Evolutionary conservation across 495 filamentous ascomycete genomes (phyloP).

Genomic region (Echria macrotheca): DNA sequence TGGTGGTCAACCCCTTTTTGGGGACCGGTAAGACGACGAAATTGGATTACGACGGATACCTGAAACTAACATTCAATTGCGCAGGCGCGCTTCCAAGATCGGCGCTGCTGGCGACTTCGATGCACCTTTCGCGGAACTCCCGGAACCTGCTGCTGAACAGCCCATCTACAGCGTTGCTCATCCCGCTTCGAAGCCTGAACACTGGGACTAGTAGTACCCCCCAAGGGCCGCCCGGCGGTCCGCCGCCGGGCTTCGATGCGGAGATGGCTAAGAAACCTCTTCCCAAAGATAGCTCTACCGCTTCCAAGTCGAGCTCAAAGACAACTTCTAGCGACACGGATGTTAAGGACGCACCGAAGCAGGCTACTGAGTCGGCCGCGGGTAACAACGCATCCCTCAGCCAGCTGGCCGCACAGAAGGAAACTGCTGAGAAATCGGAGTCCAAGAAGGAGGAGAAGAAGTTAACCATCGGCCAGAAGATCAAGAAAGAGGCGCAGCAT

Average conservation of each 20-base stretch:
- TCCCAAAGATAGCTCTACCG: slow-evolving; percentile 40
- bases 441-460: slow-evolving; percentile 71
- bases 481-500: slow-evolving; percentile 86
- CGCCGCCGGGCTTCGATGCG: slow-evolving; percentile 90
- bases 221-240: slow-evolving; percentile 50
- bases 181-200: slow-evolving; percentile 57
- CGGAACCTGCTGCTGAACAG: slow-evolving; percentile 55
- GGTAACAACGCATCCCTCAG: slow-evolving; percentile 25
- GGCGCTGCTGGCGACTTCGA: slow-evolving; percentile 39
- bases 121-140: slow-evolving; percentile 52
- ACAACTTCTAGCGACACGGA: slow-evolving; percentile 26
- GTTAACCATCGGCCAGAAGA: slow-evolving; percentile 80
- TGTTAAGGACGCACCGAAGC: slow-evolving; percentile 24
- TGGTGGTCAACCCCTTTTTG: slow-evolving; percentile 50
- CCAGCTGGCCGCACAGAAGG: slow-evolving; percentile 31
- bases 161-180: slow-evolving; percentile 59
- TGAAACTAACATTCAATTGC: slow-evolving; percentile 19
- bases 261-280: slow-evolving; percentile 87
- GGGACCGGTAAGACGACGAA: slow-evolving; percentile 38
- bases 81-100: slow-evolving; percentile 35
- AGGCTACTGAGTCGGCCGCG: slow-evolving; percentile 26
- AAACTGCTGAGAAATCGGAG: slow-evolving; percentile 22
- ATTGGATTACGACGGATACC: no score
- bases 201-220: slow-evolving; percentile 59
- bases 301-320: slow-evolving; percentile 34